Evolutionary conservation across 495 filamentous ascomycete species (phyloP).

Genomic region (Cladorrhinum samala): DNA sequence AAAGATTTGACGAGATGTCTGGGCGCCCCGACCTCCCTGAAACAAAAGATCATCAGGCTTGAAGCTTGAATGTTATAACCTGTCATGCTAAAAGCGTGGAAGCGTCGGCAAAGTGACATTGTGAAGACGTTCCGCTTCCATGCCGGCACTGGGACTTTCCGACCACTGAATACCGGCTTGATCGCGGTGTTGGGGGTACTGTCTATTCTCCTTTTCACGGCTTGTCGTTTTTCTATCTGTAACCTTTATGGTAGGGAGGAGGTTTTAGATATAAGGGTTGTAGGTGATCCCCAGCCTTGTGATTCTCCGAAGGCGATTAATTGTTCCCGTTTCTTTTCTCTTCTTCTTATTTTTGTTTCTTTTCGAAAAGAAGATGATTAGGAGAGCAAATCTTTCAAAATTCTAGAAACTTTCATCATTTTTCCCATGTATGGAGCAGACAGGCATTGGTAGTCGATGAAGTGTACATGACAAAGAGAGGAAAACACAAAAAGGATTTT

Average conservation of each 20-base stretch:
- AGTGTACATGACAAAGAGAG: background rate
- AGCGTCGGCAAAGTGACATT: background rate
- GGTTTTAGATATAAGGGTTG: background rate
- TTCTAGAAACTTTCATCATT: too few species aligned
- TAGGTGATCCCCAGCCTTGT: background rate
- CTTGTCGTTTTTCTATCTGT: background rate
- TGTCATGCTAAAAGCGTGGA: background rate
- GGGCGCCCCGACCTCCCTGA: slow-evolving; percentile 3
- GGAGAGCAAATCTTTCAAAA: too few species aligned
- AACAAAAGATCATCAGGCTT: slow-evolving; percentile 14
- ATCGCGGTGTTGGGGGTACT: background rate
- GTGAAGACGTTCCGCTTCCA: slow-evolving; percentile 1
- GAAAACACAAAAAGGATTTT: background rate
- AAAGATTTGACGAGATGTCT: background rate
- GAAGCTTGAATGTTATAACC: background rate
- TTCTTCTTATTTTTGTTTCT: slow-evolving; percentile 1
- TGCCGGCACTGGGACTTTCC: slow-evolving; percentile 7
- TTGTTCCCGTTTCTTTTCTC: background rate
- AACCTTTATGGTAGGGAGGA: background rate
- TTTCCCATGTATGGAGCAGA: too few species aligned
- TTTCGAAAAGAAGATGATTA: background rate
- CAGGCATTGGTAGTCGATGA: too few species aligned
- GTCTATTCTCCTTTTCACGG: background rate
- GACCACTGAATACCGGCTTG: background rate
- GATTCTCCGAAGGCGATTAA: background rate